Evolutionary conservation across 2,329 filamentous ascomycete species (phyloP).

Genomic region (Claviceps spartinae): DNA sequence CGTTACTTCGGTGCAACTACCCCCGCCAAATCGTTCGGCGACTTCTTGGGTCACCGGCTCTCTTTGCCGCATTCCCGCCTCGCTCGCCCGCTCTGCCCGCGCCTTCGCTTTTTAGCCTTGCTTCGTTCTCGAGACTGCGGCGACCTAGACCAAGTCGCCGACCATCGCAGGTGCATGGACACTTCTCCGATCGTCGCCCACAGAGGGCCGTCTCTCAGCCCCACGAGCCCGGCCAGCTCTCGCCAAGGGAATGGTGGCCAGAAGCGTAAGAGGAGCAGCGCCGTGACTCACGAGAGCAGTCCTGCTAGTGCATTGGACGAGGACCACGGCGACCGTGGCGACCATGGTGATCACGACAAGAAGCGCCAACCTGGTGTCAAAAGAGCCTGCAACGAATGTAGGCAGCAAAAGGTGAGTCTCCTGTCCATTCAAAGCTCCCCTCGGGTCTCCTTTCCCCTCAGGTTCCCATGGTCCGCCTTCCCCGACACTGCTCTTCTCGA

Average conservation of each 20-base stretch:
- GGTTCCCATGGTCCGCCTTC: not conserved
- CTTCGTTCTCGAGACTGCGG: constrained; percentile 4
- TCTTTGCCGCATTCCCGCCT: not conserved
- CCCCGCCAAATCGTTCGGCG: constrained; percentile 1
- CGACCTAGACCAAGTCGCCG: constrained; percentile 8
- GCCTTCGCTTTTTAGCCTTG: constrained; percentile 5
- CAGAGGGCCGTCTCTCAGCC: constrained; percentile 36
- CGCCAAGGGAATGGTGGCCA: constrained; percentile 33
- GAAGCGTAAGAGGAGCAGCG: constrained; percentile 46
- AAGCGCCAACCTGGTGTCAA: constrained; percentile 58
- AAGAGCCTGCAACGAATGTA: constrained; percentile 72
- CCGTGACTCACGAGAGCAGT: constrained; percentile 43
- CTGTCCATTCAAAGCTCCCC: too few relatives aligned
- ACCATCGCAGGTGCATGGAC: constrained; percentile 29
- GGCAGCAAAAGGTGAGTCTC: constrained; percentile 63
- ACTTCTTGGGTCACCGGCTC: constrained; percentile 2
- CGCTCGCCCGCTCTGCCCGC: too few relatives aligned
- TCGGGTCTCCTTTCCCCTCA: not conserved
- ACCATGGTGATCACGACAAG: constrained; percentile 41
- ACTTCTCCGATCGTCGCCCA: constrained; percentile 31
- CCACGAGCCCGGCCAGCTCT: constrained; percentile 41
- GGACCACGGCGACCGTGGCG: constrained; percentile 27
- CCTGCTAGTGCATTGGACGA: constrained; percentile 38
- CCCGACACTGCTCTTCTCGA: not conserved
- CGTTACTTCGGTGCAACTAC: constrained; percentile 2